Evolutionary conservation across 108 stramenopile genomes (phyloP).

Genomic region (Discostella pseudostelligera): DNA sequence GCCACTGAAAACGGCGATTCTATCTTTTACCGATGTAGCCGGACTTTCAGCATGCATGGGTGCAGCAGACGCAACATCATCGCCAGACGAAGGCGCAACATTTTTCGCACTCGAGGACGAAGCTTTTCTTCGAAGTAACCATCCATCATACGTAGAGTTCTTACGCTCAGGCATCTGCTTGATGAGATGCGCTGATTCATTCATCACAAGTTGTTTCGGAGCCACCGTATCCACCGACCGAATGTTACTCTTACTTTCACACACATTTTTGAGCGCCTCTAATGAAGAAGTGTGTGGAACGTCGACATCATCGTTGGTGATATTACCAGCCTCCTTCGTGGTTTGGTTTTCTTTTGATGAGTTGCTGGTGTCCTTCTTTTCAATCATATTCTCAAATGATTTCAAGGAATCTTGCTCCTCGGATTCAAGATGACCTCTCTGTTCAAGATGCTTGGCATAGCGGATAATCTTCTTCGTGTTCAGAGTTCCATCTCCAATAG

Average conservation of each 20-base stretch:
- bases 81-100: background rate
- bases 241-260: conserved; percentile 18
- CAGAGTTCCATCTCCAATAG: conserved; percentile 25
- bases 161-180: background rate
- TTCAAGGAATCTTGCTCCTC: conserved; percentile 7
- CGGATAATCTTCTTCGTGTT: conserved; percentile 25
- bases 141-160: background rate
- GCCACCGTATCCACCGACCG: background rate
- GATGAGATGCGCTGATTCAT: background rate
- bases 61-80: background rate
- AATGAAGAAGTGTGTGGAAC: conserved; percentile 13
- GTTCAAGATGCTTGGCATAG: conserved; percentile 27
- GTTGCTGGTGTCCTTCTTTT: conserved; percentile 19
- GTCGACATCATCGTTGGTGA: background rate
- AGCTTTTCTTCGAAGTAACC: background rate
- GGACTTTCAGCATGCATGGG: conserved; percentile 8
- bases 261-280: conserved; percentile 18
- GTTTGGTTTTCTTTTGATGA: conserved; percentile 29
- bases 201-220: conserved; percentile 1
- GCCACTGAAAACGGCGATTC: conserved; percentile 25
- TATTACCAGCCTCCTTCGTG: background rate
- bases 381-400: conserved; percentile 11
- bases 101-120: background rate
- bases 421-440: background rate
- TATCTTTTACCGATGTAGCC: conserved; percentile 27